Evolutionary conservation across 495 filamentous ascomycete genomes (phyloP).

Genomic region (Daldinia concentrica): DNA sequence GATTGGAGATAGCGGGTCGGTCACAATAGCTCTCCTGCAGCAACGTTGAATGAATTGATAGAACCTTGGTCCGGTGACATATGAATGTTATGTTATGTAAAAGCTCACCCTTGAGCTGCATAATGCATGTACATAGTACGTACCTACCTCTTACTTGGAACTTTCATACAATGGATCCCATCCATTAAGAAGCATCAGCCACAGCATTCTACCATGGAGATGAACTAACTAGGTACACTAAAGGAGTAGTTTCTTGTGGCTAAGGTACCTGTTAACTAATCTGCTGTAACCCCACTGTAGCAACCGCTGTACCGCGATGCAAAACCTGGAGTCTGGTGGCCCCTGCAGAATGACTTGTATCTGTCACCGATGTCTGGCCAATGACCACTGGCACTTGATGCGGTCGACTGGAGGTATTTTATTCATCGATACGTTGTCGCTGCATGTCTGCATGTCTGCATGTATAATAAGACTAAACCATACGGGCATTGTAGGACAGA

Average conservation of each 20-base stretch:
- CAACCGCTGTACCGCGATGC: constrained; percentile 10
- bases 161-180: no score
- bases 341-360: constrained; percentile 42
- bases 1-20: constrained; percentile 32
- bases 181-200: background rate
- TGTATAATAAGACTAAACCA: background rate
- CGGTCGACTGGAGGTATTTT: constrained; percentile 15
- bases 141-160: no score
- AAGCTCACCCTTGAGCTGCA: background rate
- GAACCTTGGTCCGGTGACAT: constrained; percentile 36
- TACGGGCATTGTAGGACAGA: no score
- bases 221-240: no score
- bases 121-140: background rate
- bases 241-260: constrained; percentile 18
- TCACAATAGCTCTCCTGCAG: constrained; percentile 27
- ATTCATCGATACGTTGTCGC: constrained; percentile 5
- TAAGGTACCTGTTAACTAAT: constrained; percentile 9
- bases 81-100: constrained; percentile 19
- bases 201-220: background rate
- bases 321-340: constrained; percentile 33
- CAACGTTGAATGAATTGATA: constrained; percentile 24
- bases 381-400: constrained; percentile 35
- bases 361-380: constrained; percentile 16
- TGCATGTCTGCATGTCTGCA: constrained; percentile 1
- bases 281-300: constrained; percentile 27